A percentile compares a stretch with the other conserved stretches of the same genome.
phyloP scores from a whole-genome alignment of 1,284 basidiomycete genomes.

The Puccinia hordei region DNA sequence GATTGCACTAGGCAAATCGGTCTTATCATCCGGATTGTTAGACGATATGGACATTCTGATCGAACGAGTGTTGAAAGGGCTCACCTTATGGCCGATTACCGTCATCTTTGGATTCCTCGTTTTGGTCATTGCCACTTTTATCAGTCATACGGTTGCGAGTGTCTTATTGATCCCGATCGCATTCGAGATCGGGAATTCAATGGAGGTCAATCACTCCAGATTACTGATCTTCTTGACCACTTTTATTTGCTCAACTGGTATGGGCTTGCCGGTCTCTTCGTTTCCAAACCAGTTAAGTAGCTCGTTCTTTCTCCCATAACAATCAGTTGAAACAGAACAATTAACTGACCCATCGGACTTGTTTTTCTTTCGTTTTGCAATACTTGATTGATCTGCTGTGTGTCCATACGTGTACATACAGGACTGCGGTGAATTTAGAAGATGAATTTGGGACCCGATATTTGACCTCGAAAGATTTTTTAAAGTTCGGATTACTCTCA shows the following conservation, averaged over 20 bases:
- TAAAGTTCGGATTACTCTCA: conserved; percentile 75
- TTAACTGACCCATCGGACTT: conserved; percentile 65
- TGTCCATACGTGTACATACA: conserved; percentile 50
- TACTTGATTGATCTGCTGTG: neutral
- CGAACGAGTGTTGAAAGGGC: conserved; percentile 70
- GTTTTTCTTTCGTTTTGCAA: conserved; percentile 54
- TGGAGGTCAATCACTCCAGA: conserved; percentile 70
- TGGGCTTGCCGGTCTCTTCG: conserved; percentile 97
- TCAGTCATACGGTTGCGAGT: conserved; percentile 94
- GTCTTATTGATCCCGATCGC: conserved; percentile 96
- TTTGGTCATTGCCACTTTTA: conserved; percentile 85
- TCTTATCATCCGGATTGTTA: conserved; percentile 83
- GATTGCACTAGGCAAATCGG: conserved; percentile 91
- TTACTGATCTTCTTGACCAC: conserved; percentile 85
- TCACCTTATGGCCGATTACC: conserved; percentile 78
- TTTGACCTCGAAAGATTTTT: conserved; percentile 56
- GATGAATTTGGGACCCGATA: conserved; percentile 84
- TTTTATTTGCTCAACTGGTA: conserved; percentile 88
- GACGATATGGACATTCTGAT: conserved; percentile 71
- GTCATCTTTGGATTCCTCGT: conserved; percentile 79
- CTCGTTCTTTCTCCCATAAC: conserved; percentile 57
- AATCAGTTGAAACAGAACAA: too few species aligned
- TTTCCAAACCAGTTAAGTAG: conserved; percentile 81
- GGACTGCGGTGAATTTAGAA: conserved; percentile 73
- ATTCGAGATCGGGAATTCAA: conserved; percentile 77